Evolutionary conservation across 75 land plant genomes (phyloP), one percentile per base, ranked within the genome.

Genomic region (Adiantum capillusveneris): DNA sequence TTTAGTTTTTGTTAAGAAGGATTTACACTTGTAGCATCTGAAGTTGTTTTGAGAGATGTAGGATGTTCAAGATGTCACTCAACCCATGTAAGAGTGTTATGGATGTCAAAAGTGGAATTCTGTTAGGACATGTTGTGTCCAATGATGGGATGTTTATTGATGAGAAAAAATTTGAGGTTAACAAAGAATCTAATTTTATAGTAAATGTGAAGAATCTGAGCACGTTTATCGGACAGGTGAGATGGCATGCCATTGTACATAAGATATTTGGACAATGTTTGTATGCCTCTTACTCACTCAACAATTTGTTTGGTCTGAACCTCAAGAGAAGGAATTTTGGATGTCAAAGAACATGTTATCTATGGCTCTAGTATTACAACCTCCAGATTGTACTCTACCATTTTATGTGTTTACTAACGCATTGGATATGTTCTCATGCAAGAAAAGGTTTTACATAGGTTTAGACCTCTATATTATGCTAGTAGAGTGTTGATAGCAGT

Each of bases 11-110:
- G 17, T 17, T n/a, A 46, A 46, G 49, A 46, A 20, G 14, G 17
- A 46, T 3, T 17, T n/a, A 3, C 21, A 20, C 21, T 46, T 46
- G 17, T 14, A 46, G 21, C 49, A 46, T 46, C 21, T 46, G 49
- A 46, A 20, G n/a, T 46, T 46, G 49, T 17, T 20, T 46, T n/a
- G n/a, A 46, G 17, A 46, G 49, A 46, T 46, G 49, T 46, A 46
- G 49, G 49, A 6, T 6, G 49, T 46, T 46, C 17, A 7, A 17
- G 3, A 7, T 46, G 49, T 3, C 37, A 34, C 9, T 34, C 7
- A 34, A 34, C 9, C 37, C 37, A 5, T 34, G 9, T 34, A 34
- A 34, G 37, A 34, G 37, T 34, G 9, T 46, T 46, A n/a, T 46
- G 5, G 6, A 1, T 46, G 17, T 46, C 21, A 46, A 46, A 14